Percentiles rank a stretch among this genome's conserved stretches.
Evolutionary conservation across 495 filamentous ascomycete genomes (phyloP).

Genomic region (Podospora appendiculata): DNA sequence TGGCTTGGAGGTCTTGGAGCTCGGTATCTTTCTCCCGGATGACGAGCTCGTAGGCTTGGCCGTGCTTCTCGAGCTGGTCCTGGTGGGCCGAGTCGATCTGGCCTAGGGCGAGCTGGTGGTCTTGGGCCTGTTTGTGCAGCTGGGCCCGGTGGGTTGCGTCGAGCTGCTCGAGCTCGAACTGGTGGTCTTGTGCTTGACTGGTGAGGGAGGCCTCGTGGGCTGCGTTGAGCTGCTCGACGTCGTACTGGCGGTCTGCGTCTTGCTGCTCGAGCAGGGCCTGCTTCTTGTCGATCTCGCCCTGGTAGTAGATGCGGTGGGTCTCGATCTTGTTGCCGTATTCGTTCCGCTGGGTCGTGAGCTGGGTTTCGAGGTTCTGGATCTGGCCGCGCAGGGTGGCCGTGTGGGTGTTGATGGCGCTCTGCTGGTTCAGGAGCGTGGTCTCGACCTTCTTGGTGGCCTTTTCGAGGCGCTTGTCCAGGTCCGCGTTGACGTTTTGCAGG

Average conservation of each 20-base stretch:
- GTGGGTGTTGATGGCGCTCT: not conserved
- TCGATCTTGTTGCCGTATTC: not conserved
- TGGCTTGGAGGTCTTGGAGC: not conserved
- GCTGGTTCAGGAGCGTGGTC: not conserved
- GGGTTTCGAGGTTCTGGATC: not conserved
- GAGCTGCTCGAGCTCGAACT: not conserved
- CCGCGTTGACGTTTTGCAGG: not conserved
- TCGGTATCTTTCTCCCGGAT: not conserved
- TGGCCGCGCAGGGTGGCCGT: not conserved
- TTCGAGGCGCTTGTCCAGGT: not conserved
- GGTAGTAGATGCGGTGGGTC: not conserved
- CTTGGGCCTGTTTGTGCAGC: too few relatives aligned
- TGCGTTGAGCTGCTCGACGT: not conserved
- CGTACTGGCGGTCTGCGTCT: too few relatives aligned
- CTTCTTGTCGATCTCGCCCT: not conserved
- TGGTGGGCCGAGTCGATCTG: not conserved
- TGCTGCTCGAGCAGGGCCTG: not conserved
- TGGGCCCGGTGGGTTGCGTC: not conserved
- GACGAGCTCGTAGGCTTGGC: not conserved
- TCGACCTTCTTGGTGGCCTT: not conserved
- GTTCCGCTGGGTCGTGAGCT: not conserved
- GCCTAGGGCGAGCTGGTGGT: too few relatives aligned
- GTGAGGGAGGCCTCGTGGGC: not conserved
- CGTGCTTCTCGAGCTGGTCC: not conserved
- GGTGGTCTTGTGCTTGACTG: too few relatives aligned